A percentile compares a stretch with the other conserved stretches of the same genome.
phyloP scores from a whole-genome alignment of 306 rosid species.

The Dryas alaskensis region DNA sequence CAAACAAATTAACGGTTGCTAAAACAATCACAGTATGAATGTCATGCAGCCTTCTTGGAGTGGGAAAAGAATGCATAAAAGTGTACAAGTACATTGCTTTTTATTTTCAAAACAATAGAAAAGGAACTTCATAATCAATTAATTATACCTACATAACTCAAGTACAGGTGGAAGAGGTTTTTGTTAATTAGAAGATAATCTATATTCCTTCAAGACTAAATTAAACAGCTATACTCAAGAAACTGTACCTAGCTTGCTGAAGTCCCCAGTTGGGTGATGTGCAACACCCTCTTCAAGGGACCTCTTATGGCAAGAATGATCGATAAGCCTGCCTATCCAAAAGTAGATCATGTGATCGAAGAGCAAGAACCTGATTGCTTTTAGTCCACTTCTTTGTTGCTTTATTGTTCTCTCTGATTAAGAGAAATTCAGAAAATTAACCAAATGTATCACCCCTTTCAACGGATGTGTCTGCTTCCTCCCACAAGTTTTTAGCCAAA shows the following conservation, averaged over 20 bases:
- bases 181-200: too few relatives aligned
- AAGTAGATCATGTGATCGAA: slow-evolving; percentile 37
- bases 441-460: neutral
- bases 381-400: slow-evolving; percentile 45
- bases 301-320: slow-evolving; percentile 39
- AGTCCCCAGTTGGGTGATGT: slow-evolving; percentile 49
- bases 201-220: neutral
- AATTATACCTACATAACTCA: neutral
- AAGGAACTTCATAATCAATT: neutral
- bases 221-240: neutral
- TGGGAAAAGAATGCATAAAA: neutral
- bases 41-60: neutral
- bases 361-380: slow-evolving; percentile 39
- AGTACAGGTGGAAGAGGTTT: neutral
- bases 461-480: neutral
- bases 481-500: neutral
- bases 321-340: slow-evolving; percentile 45
- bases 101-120: neutral
- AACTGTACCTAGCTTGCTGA: slow-evolving; percentile 42
- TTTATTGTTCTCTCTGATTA: slow-evolving; percentile 41
- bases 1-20: too few relatives aligned
- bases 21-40: too few relatives aligned
- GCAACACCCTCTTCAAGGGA: slow-evolving; percentile 66
- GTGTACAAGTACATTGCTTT: neutral
- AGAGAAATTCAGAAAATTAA: neutral